Percentiles rank a stretch among this genome's conserved stretches.
These are phyloP conservation scores for Echinochloa phyllopogon DNA, from an alignment of 176 grass and related monocot species.

Conservation along the genomic window DNA sequence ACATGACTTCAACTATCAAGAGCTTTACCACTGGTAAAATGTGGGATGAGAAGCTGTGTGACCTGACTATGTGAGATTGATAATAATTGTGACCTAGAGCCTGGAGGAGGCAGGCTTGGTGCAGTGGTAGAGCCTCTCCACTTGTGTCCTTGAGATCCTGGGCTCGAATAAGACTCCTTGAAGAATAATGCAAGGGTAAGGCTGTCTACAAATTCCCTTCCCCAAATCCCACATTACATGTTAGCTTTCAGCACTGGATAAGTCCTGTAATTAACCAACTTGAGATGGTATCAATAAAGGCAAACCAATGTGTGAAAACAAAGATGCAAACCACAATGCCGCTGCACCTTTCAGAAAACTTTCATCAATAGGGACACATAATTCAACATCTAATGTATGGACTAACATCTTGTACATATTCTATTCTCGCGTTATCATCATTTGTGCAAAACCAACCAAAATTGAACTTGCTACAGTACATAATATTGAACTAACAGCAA, in stretches of 20 bases:
- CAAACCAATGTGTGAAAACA: neutral
- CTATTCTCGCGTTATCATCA: neutral
- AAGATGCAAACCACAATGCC: slow-evolving; percentile 29
- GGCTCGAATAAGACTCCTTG: neutral
- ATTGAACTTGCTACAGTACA: slow-evolving; percentile 22
- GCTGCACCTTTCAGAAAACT: slow-evolving; percentile 22
- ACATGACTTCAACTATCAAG: neutral
- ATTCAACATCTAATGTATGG: slow-evolving; percentile 16
- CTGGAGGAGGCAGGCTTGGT: neutral
- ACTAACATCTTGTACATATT: slow-evolving; percentile 24
- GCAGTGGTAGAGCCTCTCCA: neutral
- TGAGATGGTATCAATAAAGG: slow-evolving; percentile 35
- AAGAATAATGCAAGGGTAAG: neutral
- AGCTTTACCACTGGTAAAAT: neutral
- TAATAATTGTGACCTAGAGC: slow-evolving; percentile 3
- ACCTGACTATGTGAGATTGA: neutral
- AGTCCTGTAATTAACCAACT: slow-evolving; percentile 27
- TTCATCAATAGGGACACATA: slow-evolving; percentile 8
- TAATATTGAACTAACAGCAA: slow-evolving; percentile 6
- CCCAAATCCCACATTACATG: neutral
- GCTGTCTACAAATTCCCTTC: neutral
- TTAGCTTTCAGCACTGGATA: neutral
- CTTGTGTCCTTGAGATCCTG: neutral
- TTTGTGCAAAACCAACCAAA: slow-evolving; percentile 24
- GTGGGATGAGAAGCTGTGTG: neutral